Evolutionary conservation across 2,329 filamentous ascomycete genomes (phyloP).

Genomic region (Corynespora cassiicola): DNA sequence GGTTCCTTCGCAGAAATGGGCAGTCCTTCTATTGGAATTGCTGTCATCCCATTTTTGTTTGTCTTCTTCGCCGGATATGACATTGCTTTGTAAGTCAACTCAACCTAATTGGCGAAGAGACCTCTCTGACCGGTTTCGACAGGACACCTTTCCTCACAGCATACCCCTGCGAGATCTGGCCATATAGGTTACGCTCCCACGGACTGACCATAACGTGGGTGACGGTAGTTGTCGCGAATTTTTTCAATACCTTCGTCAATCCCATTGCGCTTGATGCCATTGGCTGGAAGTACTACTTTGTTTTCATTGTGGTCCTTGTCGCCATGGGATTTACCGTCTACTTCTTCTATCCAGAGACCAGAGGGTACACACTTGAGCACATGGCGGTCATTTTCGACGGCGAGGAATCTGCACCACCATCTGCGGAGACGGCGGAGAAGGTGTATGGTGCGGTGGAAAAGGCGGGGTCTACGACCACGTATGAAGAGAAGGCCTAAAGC

Average conservation of each 20-base stretch:
- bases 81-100: constrained; percentile 37
- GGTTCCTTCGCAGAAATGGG: constrained; percentile 23
- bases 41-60: constrained; percentile 19
- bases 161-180: constrained; percentile 42
- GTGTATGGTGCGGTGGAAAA: not conserved
- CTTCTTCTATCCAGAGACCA: constrained; percentile 19
- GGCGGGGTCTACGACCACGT: not conserved
- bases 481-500: constrained; percentile 1
- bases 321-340: constrained; percentile 13
- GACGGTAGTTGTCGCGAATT: constrained; percentile 7
- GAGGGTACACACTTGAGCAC: constrained; percentile 15
- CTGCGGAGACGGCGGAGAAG: too few species aligned
- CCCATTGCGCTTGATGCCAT: constrained; percentile 24
- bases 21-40: constrained; percentile 4
- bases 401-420: constrained; percentile 32
- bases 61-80: constrained; percentile 20
- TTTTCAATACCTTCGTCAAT: constrained; percentile 16
- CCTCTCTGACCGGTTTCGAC: constrained; percentile 46
- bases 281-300: constrained; percentile 23
- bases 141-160: constrained; percentile 31
- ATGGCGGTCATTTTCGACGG: constrained; percentile 19
- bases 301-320: constrained; percentile 26
- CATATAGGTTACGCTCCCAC: constrained; percentile 29
- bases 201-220: constrained; percentile 45
- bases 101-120: constrained; percentile 55